phyloP scores from a whole-genome alignment of 345 rosid genomes.

The Crucihimalaya himalaica region DNA sequence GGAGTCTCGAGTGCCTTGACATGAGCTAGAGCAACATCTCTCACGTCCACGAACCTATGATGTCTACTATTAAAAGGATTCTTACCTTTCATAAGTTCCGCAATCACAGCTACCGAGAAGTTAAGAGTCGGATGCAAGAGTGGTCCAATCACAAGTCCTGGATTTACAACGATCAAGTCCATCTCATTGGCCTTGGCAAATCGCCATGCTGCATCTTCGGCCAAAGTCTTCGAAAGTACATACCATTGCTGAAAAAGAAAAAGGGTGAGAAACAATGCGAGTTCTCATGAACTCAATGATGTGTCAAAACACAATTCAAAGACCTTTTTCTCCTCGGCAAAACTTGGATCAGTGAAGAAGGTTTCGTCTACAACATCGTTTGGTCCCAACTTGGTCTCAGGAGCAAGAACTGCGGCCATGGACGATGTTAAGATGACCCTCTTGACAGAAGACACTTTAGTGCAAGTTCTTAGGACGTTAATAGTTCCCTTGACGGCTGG shows the following conservation, averaged over 20 bases:
- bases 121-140: slow-evolving; percentile 46
- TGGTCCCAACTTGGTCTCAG: slow-evolving; percentile 32
- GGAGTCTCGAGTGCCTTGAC: slow-evolving; percentile 49
- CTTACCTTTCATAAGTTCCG: slow-evolving; percentile 39
- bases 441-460: slow-evolving; percentile 48
- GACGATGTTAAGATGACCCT: slow-evolving; percentile 59
- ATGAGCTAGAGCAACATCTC: slow-evolving; percentile 58
- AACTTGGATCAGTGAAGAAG: slow-evolving; percentile 45
- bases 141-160: slow-evolving; percentile 51
- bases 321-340: slow-evolving; percentile 39
- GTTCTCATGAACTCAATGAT: neutral
- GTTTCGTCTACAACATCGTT: slow-evolving; percentile 49
- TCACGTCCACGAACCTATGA: slow-evolving; percentile 48
- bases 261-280: neutral
- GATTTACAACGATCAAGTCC: slow-evolving; percentile 44
- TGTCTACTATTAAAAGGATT: neutral
- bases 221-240: slow-evolving; percentile 44
- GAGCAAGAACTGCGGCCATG: slow-evolving; percentile 36
- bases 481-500: slow-evolving; percentile 60
- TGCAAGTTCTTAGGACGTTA: slow-evolving; percentile 49
- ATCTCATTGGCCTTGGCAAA: slow-evolving; percentile 44
- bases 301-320: neutral
- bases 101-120: slow-evolving; percentile 22
- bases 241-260: slow-evolving; percentile 43
- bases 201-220: slow-evolving; percentile 54